Evolutionary conservation across 2,329 filamentous ascomycete genomes (phyloP).

Genomic region (Penicillium sp.): DNA sequence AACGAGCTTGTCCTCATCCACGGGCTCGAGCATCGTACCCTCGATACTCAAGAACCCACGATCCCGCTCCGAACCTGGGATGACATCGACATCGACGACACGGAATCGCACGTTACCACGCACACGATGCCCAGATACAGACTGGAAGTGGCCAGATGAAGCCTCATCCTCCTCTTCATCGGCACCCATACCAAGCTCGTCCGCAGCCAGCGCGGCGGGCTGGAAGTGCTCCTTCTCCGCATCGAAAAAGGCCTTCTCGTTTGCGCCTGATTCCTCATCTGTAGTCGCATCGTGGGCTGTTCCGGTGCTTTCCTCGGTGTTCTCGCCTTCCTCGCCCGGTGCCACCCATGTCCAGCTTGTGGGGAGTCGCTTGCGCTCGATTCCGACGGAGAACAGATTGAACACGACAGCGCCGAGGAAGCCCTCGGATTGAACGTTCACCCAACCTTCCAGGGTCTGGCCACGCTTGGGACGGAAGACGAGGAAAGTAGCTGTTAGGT

Average conservation of each 20-base stretch:
- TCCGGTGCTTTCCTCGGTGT: constrained; percentile 2
- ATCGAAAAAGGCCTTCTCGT: constrained; percentile 30
- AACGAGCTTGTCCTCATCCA: constrained; percentile 63
- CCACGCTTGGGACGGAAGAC: constrained; percentile 76
- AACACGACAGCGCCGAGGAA: constrained; percentile 87
- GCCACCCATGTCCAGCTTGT: constrained; percentile 77
- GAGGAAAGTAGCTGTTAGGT: constrained; percentile 84
- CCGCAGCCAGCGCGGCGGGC: constrained; percentile 34
- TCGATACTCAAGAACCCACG: constrained; percentile 82
- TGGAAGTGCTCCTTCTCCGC: constrained; percentile 42
- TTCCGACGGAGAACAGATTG: constrained; percentile 87
- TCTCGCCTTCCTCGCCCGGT: constrained; percentile 44
- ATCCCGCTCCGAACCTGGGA: constrained; percentile 67
- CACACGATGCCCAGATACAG: constrained; percentile 68
- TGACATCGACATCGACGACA: constrained; percentile 76
- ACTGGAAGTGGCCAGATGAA: constrained; percentile 72
- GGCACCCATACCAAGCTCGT: constrained; percentile 34
- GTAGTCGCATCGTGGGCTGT: constrained; percentile 16
- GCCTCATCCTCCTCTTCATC: constrained; percentile 53
- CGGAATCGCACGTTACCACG: constrained; percentile 71
- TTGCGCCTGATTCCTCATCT: constrained; percentile 28
- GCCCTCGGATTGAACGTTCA: constrained; percentile 85
- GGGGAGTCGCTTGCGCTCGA: constrained; percentile 75
- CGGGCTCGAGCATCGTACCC: constrained; percentile 75
- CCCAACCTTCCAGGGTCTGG: constrained; percentile 72